Evolutionary conservation across 2,329 filamentous ascomycete genomes (phyloP).

Genomic region (Phialocephala subalpina): DNA sequence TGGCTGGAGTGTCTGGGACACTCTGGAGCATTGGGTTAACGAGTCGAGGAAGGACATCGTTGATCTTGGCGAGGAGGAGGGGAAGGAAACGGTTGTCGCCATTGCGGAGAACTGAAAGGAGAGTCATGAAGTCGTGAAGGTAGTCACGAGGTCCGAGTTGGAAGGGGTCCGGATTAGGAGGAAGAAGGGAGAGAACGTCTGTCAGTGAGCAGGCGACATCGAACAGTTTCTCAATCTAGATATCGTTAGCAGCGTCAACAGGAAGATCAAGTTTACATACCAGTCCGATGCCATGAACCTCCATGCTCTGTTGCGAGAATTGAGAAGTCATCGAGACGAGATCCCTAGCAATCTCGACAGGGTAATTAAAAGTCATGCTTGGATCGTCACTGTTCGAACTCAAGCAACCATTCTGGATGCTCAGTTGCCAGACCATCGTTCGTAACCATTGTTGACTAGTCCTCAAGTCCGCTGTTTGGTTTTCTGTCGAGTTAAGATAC

Average conservation of each 20-base stretch:
- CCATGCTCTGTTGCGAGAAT: slow-evolving; percentile 76
- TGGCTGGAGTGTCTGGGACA: slow-evolving; percentile 58
- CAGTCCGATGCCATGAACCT: slow-evolving; percentile 77
- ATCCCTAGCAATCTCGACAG: slow-evolving; percentile 68
- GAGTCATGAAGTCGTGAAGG: slow-evolving; percentile 72
- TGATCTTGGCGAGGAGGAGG: slow-evolving; percentile 77
- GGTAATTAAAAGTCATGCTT: slow-evolving; percentile 68
- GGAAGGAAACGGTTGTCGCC: slow-evolving; percentile 81
- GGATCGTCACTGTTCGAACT: slow-evolving; percentile 57
- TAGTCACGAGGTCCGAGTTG: slow-evolving; percentile 75
- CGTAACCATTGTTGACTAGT: slow-evolving; percentile 72
- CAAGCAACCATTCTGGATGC: slow-evolving; percentile 61
- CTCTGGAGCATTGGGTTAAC: slow-evolving; percentile 67
- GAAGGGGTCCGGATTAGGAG: slow-evolving; percentile 67
- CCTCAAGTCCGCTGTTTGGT: slow-evolving; percentile 61
- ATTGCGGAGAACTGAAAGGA: slow-evolving; percentile 75
- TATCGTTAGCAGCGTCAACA: slow-evolving; percentile 19
- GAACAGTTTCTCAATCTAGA: slow-evolving; percentile 79
- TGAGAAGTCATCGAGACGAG: slow-evolving; percentile 71
- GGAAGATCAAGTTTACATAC: slow-evolving; percentile 54
- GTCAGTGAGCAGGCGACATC: slow-evolving; percentile 77
- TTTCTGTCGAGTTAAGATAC: slow-evolving; percentile 59
- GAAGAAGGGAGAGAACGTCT: slow-evolving; percentile 74
- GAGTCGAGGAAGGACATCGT: slow-evolving; percentile 72
- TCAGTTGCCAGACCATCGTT: slow-evolving; percentile 69